Conservation (phyloP, 805 yeast species). For the Maudiozyma turicensis region DNA sequence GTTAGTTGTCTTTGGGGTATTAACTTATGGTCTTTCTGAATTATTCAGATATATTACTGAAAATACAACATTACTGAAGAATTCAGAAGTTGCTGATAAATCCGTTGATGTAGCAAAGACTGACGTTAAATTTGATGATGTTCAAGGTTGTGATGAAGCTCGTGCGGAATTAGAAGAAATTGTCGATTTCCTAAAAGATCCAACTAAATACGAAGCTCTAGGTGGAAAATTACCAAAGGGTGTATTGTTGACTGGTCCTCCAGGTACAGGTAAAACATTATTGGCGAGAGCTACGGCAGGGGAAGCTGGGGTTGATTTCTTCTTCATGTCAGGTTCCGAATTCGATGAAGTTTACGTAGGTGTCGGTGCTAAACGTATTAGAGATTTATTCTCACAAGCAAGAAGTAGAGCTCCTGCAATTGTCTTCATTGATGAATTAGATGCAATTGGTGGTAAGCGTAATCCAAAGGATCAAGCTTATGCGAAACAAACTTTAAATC, state of each 20-base stretch:
- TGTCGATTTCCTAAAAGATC: constrained; percentile 95
- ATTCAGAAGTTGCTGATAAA: constrained; percentile 62
- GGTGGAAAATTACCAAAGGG: constrained; percentile 98
- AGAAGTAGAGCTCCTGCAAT: constrained; percentile 94
- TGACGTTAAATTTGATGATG: constrained; percentile 83
- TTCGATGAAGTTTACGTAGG: constrained; percentile 98
- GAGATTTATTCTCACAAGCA: constrained; percentile 90
- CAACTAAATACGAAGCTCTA: constrained; percentile 87
- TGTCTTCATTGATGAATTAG: constrained; percentile 93
- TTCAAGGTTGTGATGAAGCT: constrained; percentile 97
- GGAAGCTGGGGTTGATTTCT: constrained; percentile 97
- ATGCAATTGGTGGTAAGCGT: constrained; percentile 97
- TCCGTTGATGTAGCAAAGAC: constrained; percentile 77
- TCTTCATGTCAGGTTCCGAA: constrained; percentile 97
- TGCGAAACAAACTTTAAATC: constrained; percentile 95
- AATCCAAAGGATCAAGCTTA: constrained; percentile 97
- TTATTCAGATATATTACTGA: constrained; percentile 75
- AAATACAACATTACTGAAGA: constrained; percentile 56
- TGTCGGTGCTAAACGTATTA: constrained; percentile 95
- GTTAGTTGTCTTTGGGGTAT: constrained; percentile 69
- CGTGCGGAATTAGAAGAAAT: constrained; percentile 94
- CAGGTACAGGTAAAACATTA: constrained; percentile 97
- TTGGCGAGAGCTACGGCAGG: constrained; percentile 98
- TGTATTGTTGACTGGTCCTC: constrained; percentile 93
- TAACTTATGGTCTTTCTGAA: constrained; percentile 73